Evolutionary conservation across 108 stramenopile genomes (phyloP), one percentile per base, ranked within the genome.

Genomic region (Cylindrotheca fusiformis): DNA sequence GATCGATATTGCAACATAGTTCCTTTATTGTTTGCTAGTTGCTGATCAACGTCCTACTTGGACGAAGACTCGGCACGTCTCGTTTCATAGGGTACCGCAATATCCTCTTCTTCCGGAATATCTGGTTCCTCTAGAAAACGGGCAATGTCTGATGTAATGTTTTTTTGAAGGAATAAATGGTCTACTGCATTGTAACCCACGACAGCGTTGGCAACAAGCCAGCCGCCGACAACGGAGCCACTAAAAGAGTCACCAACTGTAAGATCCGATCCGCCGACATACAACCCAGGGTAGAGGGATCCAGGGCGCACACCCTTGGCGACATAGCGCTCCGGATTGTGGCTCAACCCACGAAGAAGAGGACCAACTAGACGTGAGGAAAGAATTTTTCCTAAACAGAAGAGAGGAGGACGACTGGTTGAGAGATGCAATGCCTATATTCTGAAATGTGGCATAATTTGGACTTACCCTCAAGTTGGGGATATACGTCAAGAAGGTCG

Each of bases 151-250:
- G 81, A 71, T 2, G 86, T 89, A 25, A 95, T 78, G 63, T 87
- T 90, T 83, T 95, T 95, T 48, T 85, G 67, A 23, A 93, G 59
- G 58, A 81, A 91, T 48, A 93, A 29, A 32, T 82, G 76, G 72
- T 95, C 94, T 6, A 93, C 48, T 12, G 79, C 51, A 30, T 62
- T 75, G 75, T 95, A 95, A 24, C 85, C 90, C 51, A 87, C 70
- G 18, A 87, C 83, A 20, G 91, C 89, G 71, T 95, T 95, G 23
- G 88, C 91, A 0, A 85, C 87, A 52, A 95, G 32, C 89, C 87
- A 91, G 30, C 84, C 91, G 26, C 79, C 91, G 14, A 86, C 84
- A 18, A 91, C 75, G 18, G 83, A 70, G 48, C 77, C 94, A 29
- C 83, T 81, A 59, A 93, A 85, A 2, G 90, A 91, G 44, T 87